A percentile compares a stretch with the other conserved stretches of the same genome.
Evolutionary conservation across 2,329 filamentous ascomycete species (phyloP).

Genomic region (Xylaria hypoxylon): DNA sequence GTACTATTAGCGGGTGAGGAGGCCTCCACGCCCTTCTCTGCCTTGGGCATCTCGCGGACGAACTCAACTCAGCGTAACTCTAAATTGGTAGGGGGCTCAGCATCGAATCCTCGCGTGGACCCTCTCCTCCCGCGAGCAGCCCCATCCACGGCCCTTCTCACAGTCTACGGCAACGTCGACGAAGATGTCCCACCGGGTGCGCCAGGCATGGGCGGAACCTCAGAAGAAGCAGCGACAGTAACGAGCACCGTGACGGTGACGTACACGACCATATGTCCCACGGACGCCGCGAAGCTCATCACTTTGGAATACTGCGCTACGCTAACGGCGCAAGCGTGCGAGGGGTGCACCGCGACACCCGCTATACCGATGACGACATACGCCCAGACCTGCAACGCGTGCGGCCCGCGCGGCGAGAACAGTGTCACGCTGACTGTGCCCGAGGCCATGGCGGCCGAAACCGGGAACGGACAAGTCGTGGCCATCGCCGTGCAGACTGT

Average conservation of each 20-base stretch:
- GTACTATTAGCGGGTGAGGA: constrained; percentile 36
- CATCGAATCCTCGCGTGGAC: constrained; percentile 17
- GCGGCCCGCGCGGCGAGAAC: constrained; percentile 50
- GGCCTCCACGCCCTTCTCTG: neutral
- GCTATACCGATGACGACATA: constrained; percentile 48
- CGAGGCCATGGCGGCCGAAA: constrained; percentile 37
- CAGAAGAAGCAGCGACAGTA: constrained; percentile 27
- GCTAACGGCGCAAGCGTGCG: constrained; percentile 27
- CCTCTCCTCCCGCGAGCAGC: constrained; percentile 48
- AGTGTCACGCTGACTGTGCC: constrained; percentile 53
- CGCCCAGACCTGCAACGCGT: constrained; percentile 49
- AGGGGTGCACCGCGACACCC: neutral
- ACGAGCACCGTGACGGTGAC: constrained; percentile 50
- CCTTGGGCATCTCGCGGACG: constrained; percentile 23
- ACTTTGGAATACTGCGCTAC: constrained; percentile 52
- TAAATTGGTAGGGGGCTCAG: constrained; percentile 24
- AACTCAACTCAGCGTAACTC: constrained; percentile 21
- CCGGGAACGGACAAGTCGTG: constrained; percentile 29
- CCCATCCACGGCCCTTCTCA: constrained; percentile 53
- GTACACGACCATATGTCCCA: constrained; percentile 52
- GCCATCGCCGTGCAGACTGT: constrained; percentile 45
- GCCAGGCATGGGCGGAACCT: constrained; percentile 49
- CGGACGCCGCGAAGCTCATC: constrained; percentile 51
- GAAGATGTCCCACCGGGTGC: constrained; percentile 51
- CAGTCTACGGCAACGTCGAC: constrained; percentile 56